These are phyloP conservation scores for Naganishia cerealis DNA, from an alignment of 1,284 basidiomycete genomes.

Conservation along the genomic window DNA sequence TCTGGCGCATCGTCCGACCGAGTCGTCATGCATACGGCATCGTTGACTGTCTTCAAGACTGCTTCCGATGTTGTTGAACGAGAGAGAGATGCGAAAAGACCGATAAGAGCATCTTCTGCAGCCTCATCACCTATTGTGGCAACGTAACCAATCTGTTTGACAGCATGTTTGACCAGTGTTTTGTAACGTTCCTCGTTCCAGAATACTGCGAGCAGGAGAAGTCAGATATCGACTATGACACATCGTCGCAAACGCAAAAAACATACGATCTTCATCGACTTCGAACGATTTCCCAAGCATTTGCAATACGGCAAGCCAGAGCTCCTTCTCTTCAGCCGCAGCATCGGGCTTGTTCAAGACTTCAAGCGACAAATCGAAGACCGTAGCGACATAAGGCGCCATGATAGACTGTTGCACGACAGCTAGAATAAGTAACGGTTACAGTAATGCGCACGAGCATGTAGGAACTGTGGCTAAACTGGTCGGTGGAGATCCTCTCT, in stretches of 20 bases:
- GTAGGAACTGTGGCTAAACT: too few relatives aligned
- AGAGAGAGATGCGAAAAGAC: slow-evolving; percentile 61
- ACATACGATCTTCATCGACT: slow-evolving; percentile 76
- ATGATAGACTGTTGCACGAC: slow-evolving; percentile 60
- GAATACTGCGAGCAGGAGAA: slow-evolving; percentile 61
- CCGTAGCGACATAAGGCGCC: slow-evolving; percentile 81
- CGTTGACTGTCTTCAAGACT: slow-evolving; percentile 76
- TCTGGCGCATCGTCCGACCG: slow-evolving; percentile 71
- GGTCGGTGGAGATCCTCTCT: too few relatives aligned
- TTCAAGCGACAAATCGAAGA: slow-evolving; percentile 70
- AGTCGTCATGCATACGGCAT: slow-evolving; percentile 80
- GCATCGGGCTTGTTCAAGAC: slow-evolving; percentile 61
- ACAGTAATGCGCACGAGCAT: neutral
- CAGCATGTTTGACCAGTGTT: slow-evolving; percentile 62
- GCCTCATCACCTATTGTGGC: slow-evolving; percentile 33
- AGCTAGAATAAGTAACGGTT: slow-evolving; percentile 15
- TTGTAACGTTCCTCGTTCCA: slow-evolving; percentile 81
- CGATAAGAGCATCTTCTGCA: slow-evolving; percentile 42
- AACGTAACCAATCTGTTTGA: slow-evolving; percentile 67
- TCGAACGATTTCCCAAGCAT: slow-evolving; percentile 70
- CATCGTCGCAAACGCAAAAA: neutral
- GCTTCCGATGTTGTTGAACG: slow-evolving; percentile 61
- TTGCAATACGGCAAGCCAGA: slow-evolving; percentile 69
- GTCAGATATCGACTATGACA: neutral
- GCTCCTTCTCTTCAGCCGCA: slow-evolving; percentile 42